Evolutionary conservation across 2,329 filamentous ascomycete species (phyloP).

Genomic region (Cladosporium sp.): DNA sequence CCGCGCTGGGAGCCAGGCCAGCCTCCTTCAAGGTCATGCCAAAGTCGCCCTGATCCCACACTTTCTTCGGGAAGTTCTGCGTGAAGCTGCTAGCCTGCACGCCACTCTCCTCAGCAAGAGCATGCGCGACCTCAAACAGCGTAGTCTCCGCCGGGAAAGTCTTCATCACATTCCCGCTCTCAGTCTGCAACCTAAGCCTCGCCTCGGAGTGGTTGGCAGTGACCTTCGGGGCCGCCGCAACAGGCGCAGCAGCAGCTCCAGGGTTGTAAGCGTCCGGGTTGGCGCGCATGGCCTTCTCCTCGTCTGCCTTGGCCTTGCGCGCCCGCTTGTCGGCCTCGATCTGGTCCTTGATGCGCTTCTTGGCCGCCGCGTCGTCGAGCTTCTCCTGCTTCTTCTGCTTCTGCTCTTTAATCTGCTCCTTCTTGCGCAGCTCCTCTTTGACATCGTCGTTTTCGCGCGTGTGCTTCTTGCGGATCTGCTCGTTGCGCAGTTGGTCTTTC

Average conservation of each 20-base stretch:
- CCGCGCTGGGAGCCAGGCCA: conserved; percentile 86
- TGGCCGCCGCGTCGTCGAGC: conserved; percentile 77
- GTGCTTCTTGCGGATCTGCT: conserved; percentile 80
- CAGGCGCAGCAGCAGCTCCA: conserved; percentile 43
- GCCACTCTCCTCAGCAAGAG: conserved; percentile 70
- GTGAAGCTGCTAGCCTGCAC: conserved; percentile 73
- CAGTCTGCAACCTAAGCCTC: conserved; percentile 76
- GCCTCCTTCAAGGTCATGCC: conserved; percentile 91
- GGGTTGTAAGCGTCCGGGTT: conserved; percentile 61
- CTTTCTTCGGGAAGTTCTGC: conserved; percentile 84
- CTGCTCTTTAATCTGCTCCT: conserved; percentile 90
- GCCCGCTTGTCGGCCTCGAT: conserved; percentile 95
- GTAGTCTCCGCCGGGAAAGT: conserved; percentile 87
- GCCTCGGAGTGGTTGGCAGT: conserved; percentile 76
- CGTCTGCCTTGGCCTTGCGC: conserved; percentile 78
- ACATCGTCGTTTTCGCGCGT: conserved; percentile 85
- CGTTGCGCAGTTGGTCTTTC: conserved; percentile 79
- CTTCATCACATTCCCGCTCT: conserved; percentile 76
- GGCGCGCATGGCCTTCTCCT: conserved; percentile 81
- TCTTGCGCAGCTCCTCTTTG: conserved; percentile 84
- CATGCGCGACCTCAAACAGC: conserved; percentile 84
- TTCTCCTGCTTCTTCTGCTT: conserved; percentile 86
- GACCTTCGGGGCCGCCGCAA: conserved; percentile 51
- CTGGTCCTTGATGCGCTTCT: conserved; percentile 85
- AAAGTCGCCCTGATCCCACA: conserved; percentile 70